These are phyloP conservation scores for Sporopachydermia cereana DNA, from an alignment of 1,139 yeast species.

Conservation along the genomic window DNA sequence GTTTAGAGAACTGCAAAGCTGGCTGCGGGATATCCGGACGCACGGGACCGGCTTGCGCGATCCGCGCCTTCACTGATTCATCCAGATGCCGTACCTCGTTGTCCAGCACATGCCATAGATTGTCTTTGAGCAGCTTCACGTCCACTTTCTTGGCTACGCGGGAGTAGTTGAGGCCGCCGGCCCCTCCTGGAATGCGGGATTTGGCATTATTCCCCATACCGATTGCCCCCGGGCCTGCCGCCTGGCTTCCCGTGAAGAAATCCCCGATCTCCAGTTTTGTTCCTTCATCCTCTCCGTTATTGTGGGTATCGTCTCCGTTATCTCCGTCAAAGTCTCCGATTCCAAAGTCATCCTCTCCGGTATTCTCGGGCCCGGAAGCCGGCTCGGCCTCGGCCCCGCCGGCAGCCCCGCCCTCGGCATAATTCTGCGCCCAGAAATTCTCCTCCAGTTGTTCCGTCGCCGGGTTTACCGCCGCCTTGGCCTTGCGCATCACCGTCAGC, in stretches of 20 bases:
- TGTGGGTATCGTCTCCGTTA: conserved; percentile 15
- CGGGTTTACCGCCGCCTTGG: neutral
- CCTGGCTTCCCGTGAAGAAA: neutral
- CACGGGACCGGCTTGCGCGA: neutral
- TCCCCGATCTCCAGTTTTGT: neutral
- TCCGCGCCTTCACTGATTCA: conserved; percentile 8
- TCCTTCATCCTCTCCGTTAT: too few species aligned
- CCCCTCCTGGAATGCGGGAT: conserved; percentile 24
- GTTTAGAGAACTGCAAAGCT: conserved; percentile 22
- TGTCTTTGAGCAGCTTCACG: conserved; percentile 66
- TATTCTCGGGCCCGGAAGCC: conserved; percentile 10
- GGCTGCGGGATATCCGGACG: conserved; percentile 4
- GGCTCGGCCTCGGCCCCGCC: conserved; percentile 7
- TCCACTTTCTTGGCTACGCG: conserved; percentile 79
- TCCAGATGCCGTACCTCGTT: conserved; percentile 12
- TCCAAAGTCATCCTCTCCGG: neutral
- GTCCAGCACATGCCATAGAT: conserved; percentile 54
- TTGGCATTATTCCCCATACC: conserved; percentile 27
- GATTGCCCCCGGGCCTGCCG: neutral
- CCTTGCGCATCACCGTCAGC: neutral
- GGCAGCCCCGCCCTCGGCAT: neutral
- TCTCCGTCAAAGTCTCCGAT: neutral
- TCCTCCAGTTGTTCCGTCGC: conserved; percentile 33
- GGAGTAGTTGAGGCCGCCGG: conserved; percentile 64
- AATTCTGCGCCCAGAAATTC: conserved; percentile 53